Evolutionary conservation across 805 yeast genomes (phyloP), one percentile per base, ranked within the genome.

Genomic region (Teunomyces gatunensis): DNA sequence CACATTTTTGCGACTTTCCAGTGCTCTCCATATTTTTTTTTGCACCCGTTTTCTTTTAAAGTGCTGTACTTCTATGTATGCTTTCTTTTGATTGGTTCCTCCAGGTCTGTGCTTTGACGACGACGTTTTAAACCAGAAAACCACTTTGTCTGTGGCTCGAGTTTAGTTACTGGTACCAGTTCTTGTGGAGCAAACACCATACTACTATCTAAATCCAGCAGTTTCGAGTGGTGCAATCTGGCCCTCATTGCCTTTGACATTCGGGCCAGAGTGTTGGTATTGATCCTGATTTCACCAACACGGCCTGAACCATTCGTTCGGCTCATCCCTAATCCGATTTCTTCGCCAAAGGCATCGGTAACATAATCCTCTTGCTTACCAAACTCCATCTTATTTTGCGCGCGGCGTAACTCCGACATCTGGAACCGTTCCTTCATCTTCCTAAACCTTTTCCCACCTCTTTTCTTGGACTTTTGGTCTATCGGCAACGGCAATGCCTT

Each of bases 371-470:
- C 96, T 52, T 76, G 73, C 55, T 83, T 78, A 5, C 96, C 97
- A 68, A 92, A 91, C 36, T 77, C 85, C 80, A 91, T 77, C 58
- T 87, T 80, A 61, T 92, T 90, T 58, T 89, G 96, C 2, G 96
- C 86, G 54, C 82, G 85, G 30, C 90, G 83, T 39, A 87, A 62
- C 46, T 90, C 96, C 0, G 96, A 85, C 76, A 87, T 77, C 57
- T 84, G 84, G 66, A 85, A 84, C 59, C 87, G 83, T 60, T 89
- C 87, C 63, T 88, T 89, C 70, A 81, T 78, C 64, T 89, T 90
- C 44, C 96, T 74, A 55, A 86, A 77, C 47, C 92, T 70, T 53
- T 83, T 73, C 0, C 99, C 99, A 1, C 95, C 97, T 56, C 99
- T 74, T 55, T 84, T 87, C 66, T 89, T 88, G 4, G 92, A 83